Evolutionary conservation across 2,329 filamentous ascomycete species (phyloP).

Genomic region (Diaporthe citri): DNA sequence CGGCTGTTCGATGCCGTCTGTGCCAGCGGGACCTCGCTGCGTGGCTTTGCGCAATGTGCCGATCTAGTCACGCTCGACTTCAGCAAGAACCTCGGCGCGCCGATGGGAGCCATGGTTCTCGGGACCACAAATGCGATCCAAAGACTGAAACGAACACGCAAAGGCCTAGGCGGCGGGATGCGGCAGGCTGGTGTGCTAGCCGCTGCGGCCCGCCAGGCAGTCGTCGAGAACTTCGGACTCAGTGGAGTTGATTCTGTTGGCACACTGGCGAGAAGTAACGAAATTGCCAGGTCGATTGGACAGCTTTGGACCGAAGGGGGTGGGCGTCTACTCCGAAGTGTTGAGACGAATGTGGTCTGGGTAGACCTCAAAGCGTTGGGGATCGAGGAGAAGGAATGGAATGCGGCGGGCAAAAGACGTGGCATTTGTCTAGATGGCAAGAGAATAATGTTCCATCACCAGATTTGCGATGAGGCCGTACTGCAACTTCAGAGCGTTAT

Average conservation of each 20-base stretch:
- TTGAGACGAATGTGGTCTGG: conserved; percentile 92
- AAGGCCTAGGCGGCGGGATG: conserved; percentile 81
- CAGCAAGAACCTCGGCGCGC: conserved; percentile 85
- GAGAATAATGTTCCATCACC: conserved; percentile 76
- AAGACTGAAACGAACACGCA: conserved; percentile 64
- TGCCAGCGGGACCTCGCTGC: conserved; percentile 74
- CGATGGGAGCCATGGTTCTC: conserved; percentile 82
- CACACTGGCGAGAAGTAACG: conserved; percentile 70
- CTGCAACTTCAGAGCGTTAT: not conserved
- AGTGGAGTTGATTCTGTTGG: conserved; percentile 61
- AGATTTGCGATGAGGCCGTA: conserved; percentile 46
- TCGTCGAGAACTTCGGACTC: conserved; percentile 62
- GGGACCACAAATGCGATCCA: conserved; percentile 56
- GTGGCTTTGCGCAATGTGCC: conserved; percentile 69
- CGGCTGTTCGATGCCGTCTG: conserved; percentile 85
- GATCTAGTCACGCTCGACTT: conserved; percentile 85
- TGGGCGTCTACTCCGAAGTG: conserved; percentile 72
- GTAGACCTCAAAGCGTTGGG: conserved; percentile 74
- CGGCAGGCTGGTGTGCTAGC: conserved; percentile 80
- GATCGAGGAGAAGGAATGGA: conserved; percentile 64
- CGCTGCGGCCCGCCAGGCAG: conserved; percentile 77
- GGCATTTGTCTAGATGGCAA: conserved; percentile 68
- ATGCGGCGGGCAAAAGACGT: conserved; percentile 64
- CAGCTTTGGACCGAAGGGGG: conserved; percentile 75
- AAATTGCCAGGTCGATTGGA: conserved; percentile 73